Evolutionary conservation across 2,329 filamentous ascomycete species (phyloP), one percentile per base, ranked within the genome.

Genomic region (Fusarium pseudoanthophilum): DNA sequence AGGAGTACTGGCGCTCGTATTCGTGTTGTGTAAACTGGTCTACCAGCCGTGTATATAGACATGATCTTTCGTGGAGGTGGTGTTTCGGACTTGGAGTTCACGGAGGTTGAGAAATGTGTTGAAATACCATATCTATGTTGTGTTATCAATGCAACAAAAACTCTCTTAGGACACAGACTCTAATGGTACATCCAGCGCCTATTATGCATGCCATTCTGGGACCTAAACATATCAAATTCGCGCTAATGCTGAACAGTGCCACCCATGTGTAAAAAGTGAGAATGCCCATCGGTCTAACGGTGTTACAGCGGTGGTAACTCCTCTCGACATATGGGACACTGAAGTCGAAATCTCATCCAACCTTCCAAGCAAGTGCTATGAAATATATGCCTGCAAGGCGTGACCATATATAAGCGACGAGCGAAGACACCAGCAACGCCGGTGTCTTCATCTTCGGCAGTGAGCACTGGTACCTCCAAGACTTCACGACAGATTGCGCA

Each of bases 251-350:
- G 34, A 32, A 37, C 28, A 15, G 36, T n/a, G 30, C 24, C 34
- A 65, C 24, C 21, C 34, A 65, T n/a, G n/a, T 49, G 43, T 45
- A 34, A 21, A 39, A 45, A 55, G 21, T 45, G 55, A 34, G 20
- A 45, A 46, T 46, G 14, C 18, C 34, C 24, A 24, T 13, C 26
- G 45, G 45, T 56, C 26, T 40, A 30, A 30, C 15, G 42, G 26
- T 40, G 16, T 60, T 84, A 98, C 80, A 97, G 83, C 48, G 95
- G 94, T 58, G 95, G 95, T 78, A 98, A 82, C 67, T 93, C 92
- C 84, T 98, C 95, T 75, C 96, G 88, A 83, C 96, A 98, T 74
- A 97, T 98, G 2, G 96, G 96, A 83, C 96, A 99, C 84, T 97
- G 94, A 78, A 99, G 83, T 65, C 95, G 86, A 81, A 97, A 95